phyloP scores from a whole-genome alignment of 768 basidiomycete genomes.

The Hygrophorus russula region DNA sequence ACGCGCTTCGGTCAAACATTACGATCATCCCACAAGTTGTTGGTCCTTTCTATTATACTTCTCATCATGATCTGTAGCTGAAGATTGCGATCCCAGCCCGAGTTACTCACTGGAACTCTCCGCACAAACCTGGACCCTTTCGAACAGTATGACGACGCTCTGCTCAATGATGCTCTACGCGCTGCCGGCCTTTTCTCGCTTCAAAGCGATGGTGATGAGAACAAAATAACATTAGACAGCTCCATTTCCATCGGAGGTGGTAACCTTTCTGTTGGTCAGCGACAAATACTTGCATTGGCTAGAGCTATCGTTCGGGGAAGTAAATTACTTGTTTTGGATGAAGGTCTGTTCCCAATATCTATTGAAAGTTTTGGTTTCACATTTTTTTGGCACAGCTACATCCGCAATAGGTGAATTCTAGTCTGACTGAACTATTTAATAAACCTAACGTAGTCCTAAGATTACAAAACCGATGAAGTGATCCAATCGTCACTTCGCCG shows the following conservation, averaged over 20 bases:
- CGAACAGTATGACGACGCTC: slow-evolving; percentile 40
- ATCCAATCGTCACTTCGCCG: slow-evolving; percentile 38
- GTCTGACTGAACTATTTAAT: too few relatives aligned
- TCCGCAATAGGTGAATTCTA: slow-evolving; percentile 32
- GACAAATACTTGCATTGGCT: slow-evolving; percentile 60
- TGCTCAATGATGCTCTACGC: slow-evolving; percentile 26
- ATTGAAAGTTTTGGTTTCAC: slow-evolving; percentile 20
- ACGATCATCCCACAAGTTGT: slow-evolving; percentile 48
- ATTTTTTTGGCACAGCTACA: slow-evolving; percentile 24
- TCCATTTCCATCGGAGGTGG: slow-evolving; percentile 41
- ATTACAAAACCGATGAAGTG: slow-evolving; percentile 55
- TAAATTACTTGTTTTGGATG: slow-evolving; percentile 51
- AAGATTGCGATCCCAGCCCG: slow-evolving; percentile 18
- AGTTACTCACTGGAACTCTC: slow-evolving; percentile 49
- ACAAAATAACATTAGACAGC: slow-evolving; percentile 36
- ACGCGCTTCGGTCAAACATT: slow-evolving; percentile 43
- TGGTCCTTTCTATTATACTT: slow-evolving; percentile 7
- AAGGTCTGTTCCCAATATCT: slow-evolving; percentile 29
- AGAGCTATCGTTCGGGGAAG: slow-evolving; percentile 49
- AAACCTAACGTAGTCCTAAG: too few relatives aligned
- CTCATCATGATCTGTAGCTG: neutral
- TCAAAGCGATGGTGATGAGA: slow-evolving; percentile 32
- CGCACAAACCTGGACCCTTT: slow-evolving; percentile 64
- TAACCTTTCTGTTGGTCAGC: slow-evolving; percentile 70
- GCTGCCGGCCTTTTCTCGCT: slow-evolving; percentile 30